Percentiles rank a stretch among this genome's conserved stretches.
These are phyloP conservation scores for Ceratocystis eucalypticola DNA, from an alignment of 2,329 filamentous ascomycete species.

Conservation along the genomic window DNA sequence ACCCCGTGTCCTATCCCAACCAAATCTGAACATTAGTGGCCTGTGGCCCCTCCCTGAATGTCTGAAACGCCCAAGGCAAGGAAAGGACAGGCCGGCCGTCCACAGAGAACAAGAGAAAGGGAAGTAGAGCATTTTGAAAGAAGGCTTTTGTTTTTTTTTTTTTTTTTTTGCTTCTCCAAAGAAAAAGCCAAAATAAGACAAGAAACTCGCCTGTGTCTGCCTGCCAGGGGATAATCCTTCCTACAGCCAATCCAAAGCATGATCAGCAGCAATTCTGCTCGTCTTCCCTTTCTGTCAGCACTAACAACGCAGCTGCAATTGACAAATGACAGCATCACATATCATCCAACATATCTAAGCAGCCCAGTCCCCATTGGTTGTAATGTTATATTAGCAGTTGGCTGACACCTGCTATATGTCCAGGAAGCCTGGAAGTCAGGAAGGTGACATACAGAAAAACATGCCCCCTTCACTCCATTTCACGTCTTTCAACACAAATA, in stretches of 20 bases:
- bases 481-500: background rate
- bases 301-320: background rate
- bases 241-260: background rate
- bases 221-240: background rate
- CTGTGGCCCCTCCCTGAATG: conserved; percentile 3
- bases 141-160: background rate
- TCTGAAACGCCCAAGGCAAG: conserved; percentile 6
- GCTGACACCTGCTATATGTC: background rate
- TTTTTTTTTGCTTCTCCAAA: background rate
- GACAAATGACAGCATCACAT: background rate
- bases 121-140: background rate
- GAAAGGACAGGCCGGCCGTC: background rate
- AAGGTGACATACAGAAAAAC: background rate
- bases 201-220: background rate
- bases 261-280: background rate
- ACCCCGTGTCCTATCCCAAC: background rate
- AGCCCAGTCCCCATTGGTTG: background rate
- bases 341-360: background rate
- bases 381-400: background rate
- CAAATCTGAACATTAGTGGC: background rate
- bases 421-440: background rate
- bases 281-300: background rate
- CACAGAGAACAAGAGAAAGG: background rate
- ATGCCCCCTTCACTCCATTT: background rate
- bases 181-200: background rate